A percentile compares a stretch with the other conserved stretches of the same genome.
phyloP scores from a whole-genome alignment of 352 stramenopile species.

The Pythium phragmitis region DNA sequence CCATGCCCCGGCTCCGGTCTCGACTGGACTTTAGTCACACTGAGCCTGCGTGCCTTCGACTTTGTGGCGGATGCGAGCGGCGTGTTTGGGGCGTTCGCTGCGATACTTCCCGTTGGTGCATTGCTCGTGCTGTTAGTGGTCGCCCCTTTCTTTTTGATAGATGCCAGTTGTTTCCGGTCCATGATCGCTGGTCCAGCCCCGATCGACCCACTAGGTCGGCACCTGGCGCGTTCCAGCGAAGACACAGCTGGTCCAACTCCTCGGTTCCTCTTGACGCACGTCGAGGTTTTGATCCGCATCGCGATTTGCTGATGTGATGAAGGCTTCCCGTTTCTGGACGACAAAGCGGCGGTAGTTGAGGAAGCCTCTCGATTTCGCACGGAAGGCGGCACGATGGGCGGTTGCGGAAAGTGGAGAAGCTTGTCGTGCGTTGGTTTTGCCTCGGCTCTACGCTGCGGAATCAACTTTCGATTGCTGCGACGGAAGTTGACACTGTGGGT shows the following conservation, averaged over 20 bases:
- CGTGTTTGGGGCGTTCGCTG: not conserved
- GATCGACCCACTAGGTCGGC: not conserved
- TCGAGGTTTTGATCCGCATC: not conserved
- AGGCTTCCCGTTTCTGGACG: not conserved
- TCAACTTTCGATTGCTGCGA: not conserved
- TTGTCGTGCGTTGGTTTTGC: not conserved
- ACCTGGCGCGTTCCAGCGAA: not conserved
- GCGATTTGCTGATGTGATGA: not conserved
- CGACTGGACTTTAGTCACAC: constrained; percentile 5
- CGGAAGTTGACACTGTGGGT: not conserved
- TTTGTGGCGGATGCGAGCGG: not conserved
- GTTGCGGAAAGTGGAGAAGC: constrained; percentile 12
- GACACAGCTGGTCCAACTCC: not conserved
- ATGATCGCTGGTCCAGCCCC: not conserved
- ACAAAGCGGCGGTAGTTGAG: not conserved
- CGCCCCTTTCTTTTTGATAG: not conserved
- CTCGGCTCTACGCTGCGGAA: constrained; percentile 6
- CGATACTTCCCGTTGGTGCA: not conserved
- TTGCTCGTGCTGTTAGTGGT: not conserved
- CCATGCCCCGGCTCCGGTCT: not conserved
- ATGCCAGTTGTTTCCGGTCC: not conserved
- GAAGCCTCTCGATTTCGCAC: constrained; percentile 6
- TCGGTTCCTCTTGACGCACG: not conserved
- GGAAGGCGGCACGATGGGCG: constrained; percentile 11
- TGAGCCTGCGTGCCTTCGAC: not conserved